A percentile compares a stretch with the other conserved stretches of the same genome.
phyloP scores from a whole-genome alignment of 192 early-diverging fungal species.

The Chytriomyces sp. region DNA sequence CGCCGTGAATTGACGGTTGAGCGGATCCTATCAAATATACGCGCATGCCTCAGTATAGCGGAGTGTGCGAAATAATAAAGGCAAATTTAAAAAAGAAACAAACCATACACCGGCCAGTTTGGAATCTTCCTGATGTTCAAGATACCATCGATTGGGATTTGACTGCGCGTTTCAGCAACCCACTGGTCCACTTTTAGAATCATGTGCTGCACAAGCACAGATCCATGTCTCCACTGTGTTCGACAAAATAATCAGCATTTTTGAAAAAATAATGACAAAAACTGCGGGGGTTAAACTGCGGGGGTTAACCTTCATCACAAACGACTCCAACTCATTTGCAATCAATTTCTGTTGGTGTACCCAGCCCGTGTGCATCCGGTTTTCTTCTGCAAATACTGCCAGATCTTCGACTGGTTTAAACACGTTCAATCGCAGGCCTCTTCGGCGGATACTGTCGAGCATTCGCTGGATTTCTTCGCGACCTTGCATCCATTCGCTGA shows the following conservation, averaged over 20 bases:
- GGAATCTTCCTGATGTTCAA: conserved; percentile 57
- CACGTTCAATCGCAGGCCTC: conserved; percentile 49
- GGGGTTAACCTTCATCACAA: conserved; percentile 57
- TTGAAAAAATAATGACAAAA: conserved; percentile 15
- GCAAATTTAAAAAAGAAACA: background rate
- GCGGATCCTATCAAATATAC: conserved; percentile 50
- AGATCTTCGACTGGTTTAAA: conserved; percentile 70
- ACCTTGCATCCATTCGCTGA: conserved; percentile 38
- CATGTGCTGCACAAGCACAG: conserved; percentile 60
- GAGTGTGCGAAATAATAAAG: background rate
- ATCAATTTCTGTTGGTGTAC: conserved; percentile 25
- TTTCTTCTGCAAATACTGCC: conserved; percentile 42
- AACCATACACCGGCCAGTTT: conserved; percentile 33
- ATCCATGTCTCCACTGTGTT: conserved; percentile 53
- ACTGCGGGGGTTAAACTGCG: conserved; percentile 22
- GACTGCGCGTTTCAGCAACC: conserved; percentile 34
- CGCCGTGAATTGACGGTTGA: conserved; percentile 65
- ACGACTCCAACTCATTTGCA: conserved; percentile 57
- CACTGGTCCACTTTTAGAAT: conserved; percentile 70
- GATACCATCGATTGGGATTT: conserved; percentile 54
- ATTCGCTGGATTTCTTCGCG: conserved; percentile 61
- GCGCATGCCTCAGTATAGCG: no score
- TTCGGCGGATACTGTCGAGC: conserved; percentile 53
- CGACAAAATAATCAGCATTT: background rate
- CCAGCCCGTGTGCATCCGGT: background rate